phyloP scores from a whole-genome alignment of 2,329 filamentous ascomycete species.

The Mycosphaerelloides madeirae region DNA sequence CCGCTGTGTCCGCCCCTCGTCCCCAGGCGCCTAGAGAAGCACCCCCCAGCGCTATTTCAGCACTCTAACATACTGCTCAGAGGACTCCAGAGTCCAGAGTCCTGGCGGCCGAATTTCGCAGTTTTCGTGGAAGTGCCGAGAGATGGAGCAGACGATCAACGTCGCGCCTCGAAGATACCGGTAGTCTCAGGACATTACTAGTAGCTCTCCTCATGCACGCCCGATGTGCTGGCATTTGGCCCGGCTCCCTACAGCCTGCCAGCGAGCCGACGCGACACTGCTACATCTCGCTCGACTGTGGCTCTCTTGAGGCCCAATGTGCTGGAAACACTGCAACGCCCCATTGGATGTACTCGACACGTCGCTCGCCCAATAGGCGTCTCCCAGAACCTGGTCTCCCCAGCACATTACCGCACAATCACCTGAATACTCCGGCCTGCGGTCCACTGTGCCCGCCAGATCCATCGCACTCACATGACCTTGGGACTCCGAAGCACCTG shows the following conservation, averaged over 20 bases:
- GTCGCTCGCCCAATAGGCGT: conserved; percentile 11
- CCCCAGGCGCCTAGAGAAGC: no score
- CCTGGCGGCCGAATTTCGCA: no score
- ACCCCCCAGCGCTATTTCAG: no score
- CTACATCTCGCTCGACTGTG: background rate
- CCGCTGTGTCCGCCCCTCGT: no score
- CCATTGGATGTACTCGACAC: conserved; percentile 10
- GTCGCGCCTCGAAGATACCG: no score
- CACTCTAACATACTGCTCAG: no score
- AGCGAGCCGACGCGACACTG: conserved; percentile 1
- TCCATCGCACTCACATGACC: conserved; percentile 20
- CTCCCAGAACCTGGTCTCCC: conserved; percentile 1
- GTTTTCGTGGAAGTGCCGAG: no score
- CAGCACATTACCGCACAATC: conserved; percentile 6
- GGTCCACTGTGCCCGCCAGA: conserved; percentile 10
- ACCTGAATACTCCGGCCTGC: conserved; percentile 16
- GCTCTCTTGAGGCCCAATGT: background rate
- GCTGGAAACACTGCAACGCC: background rate
- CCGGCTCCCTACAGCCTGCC: background rate
- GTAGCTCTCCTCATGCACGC: conserved; percentile 1
- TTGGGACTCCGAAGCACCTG: conserved; percentile 4
- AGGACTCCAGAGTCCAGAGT: no score
- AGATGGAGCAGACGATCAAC: no score
- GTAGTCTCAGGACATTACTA: background rate
- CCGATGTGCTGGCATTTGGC: conserved; percentile 7